Base-by-base conservation (phyloP, 352 stramenopile genomes). In the Phytophthora aleatoria region DNA sequence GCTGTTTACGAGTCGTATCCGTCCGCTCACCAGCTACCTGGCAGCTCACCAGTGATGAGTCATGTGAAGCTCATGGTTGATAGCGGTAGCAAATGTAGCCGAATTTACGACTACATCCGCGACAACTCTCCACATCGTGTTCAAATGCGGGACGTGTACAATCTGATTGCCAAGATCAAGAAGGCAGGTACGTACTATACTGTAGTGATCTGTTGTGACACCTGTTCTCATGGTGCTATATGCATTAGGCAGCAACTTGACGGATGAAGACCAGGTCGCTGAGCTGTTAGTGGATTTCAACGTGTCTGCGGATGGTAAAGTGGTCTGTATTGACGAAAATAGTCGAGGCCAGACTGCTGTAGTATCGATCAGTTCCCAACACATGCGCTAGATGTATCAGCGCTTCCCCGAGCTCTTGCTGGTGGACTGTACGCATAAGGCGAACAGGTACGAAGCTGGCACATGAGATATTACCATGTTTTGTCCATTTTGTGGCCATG, bases 81-180 rank as follows among this genome's bases (percentile, higher is more conserved):
- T 1, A 59, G 57, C 26, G 57, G 57, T 3, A 52, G 49, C 20
- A 50, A 24, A 13, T 9, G 20, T 2, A 48, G 39, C 86, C 57
- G 85, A 52, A 30, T 65, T 12, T 65, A 65, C 39, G 39, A 65
- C 39, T 58, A 53, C 39, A 20, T 58, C 26, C 36, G 45, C 4
- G 24, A 42, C 12, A 38, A 43, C 31, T 44, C 49, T 7, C 30
- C 49, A 0, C 58, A 54, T 10, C 7, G 4, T 1, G n/a, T 60
- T 9, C 27, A 59, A 16, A 30, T 59, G 41, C 15, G 31, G 8
- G 42, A 47, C 9, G 50, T 66, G n/a, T 49, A 50, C 49, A 60
- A 66, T 13, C 10, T 65, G 0, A 41, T 65, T 3, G 13, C 47
- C 5, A 52, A 39, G 24, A 58, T 58, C 31, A 65, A 58, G 24